phyloP scores from a whole-genome alignment of 2,329 filamentous ascomycete genomes.

The Leptographium procerum region DNA sequence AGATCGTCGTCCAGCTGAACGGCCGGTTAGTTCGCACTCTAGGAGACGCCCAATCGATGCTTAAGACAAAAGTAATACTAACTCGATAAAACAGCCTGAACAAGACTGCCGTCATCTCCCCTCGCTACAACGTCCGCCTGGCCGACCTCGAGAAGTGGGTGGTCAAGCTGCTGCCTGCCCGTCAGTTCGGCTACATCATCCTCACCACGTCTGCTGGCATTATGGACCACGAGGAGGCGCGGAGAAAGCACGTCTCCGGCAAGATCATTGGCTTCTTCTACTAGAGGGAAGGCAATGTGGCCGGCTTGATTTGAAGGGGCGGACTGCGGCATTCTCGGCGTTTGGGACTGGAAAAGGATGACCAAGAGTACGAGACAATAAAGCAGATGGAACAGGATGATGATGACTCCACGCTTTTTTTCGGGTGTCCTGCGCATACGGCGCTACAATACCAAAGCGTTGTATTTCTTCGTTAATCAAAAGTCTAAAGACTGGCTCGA shows the following conservation, averaged over 20 bases:
- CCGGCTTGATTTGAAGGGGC: not conserved
- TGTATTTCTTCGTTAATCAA: not conserved
- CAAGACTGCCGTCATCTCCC: constrained; percentile 99
- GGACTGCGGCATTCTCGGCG: constrained; percentile 6
- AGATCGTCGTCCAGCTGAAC: constrained; percentile 99
- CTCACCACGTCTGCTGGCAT: constrained; percentile 98
- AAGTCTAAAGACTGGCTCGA: not conserved
- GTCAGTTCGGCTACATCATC: constrained; percentile 99
- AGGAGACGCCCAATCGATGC: too few species aligned
- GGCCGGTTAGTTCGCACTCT: constrained; percentile 48
- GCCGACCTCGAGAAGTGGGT: constrained; percentile 99
- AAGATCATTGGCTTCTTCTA: constrained; percentile 99
- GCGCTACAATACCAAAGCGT: not conserved
- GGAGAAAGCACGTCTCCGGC: constrained; percentile 94
- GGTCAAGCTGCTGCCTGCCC: constrained; percentile 93
- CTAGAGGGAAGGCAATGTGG: constrained; percentile 35
- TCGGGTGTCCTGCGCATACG: not conserved
- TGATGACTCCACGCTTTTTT: not conserved
- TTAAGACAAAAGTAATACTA: too few species aligned
- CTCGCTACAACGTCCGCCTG: constrained; percentile 98
- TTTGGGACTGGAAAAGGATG: constrained; percentile 7
- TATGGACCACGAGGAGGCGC: constrained; percentile 99
- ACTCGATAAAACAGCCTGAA: constrained; percentile 47
- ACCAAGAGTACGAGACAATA: constrained; percentile 7
- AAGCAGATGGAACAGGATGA: not conserved